phyloP scores from a whole-genome alignment of 495 filamentous ascomycete genomes.

The Aspergillus taichungensis region DNA sequence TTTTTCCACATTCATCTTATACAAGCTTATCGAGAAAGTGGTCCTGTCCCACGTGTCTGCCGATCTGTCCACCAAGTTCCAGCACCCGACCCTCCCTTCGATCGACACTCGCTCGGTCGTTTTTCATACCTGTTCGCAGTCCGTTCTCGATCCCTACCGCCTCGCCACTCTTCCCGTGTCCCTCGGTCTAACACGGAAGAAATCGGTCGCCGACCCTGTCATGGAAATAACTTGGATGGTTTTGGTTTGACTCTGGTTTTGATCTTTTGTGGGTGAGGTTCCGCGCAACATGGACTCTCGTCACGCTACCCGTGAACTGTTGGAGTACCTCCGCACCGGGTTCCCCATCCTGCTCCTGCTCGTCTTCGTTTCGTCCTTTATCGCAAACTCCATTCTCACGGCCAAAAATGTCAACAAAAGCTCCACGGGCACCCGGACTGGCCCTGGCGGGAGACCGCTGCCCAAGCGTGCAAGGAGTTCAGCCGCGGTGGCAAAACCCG shows the following conservation, averaged over 20 bases:
- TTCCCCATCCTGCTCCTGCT: constrained; percentile 60
- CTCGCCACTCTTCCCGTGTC: not conserved
- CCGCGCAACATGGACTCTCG: constrained; percentile 24
- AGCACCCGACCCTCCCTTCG: constrained; percentile 3
- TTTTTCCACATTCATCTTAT: constrained; percentile 1
- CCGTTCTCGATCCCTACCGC: not conserved
- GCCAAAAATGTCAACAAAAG: constrained; percentile 36
- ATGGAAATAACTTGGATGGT: constrained; percentile 34
- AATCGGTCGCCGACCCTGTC: constrained; percentile 18
- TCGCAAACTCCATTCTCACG: constrained; percentile 49
- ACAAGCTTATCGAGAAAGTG: not conserved
- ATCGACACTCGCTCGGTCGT: constrained; percentile 6
- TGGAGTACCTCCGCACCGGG: constrained; percentile 46
- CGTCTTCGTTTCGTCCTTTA: constrained; percentile 59
- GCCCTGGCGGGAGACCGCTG: constrained; percentile 76
- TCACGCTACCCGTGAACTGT: constrained; percentile 34
- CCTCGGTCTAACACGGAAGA: constrained; percentile 2
- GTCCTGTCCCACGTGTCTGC: constrained; percentile 8
- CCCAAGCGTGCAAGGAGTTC: constrained; percentile 46
- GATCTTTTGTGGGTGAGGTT: constrained; percentile 14
- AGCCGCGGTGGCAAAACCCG: constrained; percentile 20
- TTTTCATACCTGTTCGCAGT: constrained; percentile 1
- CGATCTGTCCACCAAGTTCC: constrained; percentile 8
- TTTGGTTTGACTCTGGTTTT: constrained; percentile 12
- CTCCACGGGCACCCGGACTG: constrained; percentile 29